Conservation (phyloP, 495 filamentous ascomycete genomes). For the Hypomontagnella monticulosa region DNA sequence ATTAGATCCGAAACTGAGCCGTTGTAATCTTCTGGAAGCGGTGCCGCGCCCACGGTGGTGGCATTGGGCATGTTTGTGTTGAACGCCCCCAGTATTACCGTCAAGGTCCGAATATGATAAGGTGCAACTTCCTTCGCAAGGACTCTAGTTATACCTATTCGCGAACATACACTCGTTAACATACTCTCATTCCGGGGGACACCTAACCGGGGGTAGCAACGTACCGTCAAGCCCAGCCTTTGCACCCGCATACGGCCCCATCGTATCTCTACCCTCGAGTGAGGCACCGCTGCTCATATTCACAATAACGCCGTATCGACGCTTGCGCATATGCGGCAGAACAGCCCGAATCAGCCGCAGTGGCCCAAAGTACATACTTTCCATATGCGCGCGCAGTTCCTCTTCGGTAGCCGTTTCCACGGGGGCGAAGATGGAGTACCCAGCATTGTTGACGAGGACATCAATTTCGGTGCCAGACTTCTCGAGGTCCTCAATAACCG, state of each 20-base stretch:
- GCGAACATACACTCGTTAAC: not conserved
- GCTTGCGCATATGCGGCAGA: slow-evolving; percentile 57
- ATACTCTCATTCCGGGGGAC: not conserved
- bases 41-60: slow-evolving; percentile 36
- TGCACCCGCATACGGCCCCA: slow-evolving; percentile 58
- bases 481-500: slow-evolving; percentile 34
- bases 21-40: slow-evolving; percentile 55
- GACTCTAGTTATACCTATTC: slow-evolving; percentile 49
- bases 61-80: slow-evolving; percentile 57
- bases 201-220: slow-evolving; percentile 8
- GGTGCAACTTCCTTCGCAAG: slow-evolving; percentile 60
- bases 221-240: slow-evolving; percentile 62
- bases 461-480: slow-evolving; percentile 55
- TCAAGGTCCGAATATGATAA: slow-evolving; percentile 59
- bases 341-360: slow-evolving; percentile 55
- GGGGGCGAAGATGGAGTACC: slow-evolving; percentile 53
- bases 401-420: slow-evolving; percentile 49
- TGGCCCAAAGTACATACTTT: slow-evolving; percentile 62
- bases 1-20: slow-evolving; percentile 50
- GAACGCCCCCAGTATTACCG: slow-evolving; percentile 59
- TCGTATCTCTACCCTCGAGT: slow-evolving; percentile 51
- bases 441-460: slow-evolving; percentile 69
- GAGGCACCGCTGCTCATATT: slow-evolving; percentile 59
- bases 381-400: slow-evolving; percentile 58
- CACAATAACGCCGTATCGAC: slow-evolving; percentile 55